Base-by-base conservation (phyloP, 352 stramenopile species). In the Globisporangium okanoganense region DNA sequence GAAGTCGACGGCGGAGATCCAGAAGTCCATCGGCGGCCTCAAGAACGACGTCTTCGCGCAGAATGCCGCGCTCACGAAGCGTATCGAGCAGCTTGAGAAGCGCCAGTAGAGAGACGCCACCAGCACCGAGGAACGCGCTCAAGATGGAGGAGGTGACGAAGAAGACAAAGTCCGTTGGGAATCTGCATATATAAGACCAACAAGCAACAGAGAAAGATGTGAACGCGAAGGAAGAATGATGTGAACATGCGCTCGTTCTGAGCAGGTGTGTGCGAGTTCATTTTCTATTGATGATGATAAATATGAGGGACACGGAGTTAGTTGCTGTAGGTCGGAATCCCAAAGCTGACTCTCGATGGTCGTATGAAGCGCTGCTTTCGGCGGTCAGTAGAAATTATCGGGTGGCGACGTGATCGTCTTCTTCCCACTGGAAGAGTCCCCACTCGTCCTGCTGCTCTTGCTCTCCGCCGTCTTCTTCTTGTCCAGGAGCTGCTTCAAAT, bases 1-100 rank as follows among this genome's bases (percentile, higher is more conserved):
- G 49, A 54, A 74, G 64, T 92, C 83, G 29, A 92, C 79, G 48
- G 65, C 83, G 51, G 70, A 87, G 62, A 89, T 92, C 67, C 79
- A 92, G 67, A 72, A 63, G 64, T 71, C 78, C 35, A 76, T 90
- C 65, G 65, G 71, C 31, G 65, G 62, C 52, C 78, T 90, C 65
- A 92, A 87, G 80, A 76, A 66, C 58, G 79, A 90, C 49, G 75
- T 90, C 50, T 64, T 89, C 41, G 73, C 75, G 64, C 77, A 90
- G 67, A 90, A 92, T 65, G 71, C 64, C 12, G 72, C 75, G 59
- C 78, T 92, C n/a, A 65, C 60, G 43, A 90, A 90, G 78, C 75
- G 83, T 54, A 78, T 91, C 53, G 81, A 88, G 57, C 75, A 82
- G 57, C 73, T 90, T 27, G 83, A 92, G 75, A 86, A 87, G 75